Base-by-base conservation (phyloP, 2,329 filamentous ascomycete genomes). In the Beauveria sp. region DNA sequence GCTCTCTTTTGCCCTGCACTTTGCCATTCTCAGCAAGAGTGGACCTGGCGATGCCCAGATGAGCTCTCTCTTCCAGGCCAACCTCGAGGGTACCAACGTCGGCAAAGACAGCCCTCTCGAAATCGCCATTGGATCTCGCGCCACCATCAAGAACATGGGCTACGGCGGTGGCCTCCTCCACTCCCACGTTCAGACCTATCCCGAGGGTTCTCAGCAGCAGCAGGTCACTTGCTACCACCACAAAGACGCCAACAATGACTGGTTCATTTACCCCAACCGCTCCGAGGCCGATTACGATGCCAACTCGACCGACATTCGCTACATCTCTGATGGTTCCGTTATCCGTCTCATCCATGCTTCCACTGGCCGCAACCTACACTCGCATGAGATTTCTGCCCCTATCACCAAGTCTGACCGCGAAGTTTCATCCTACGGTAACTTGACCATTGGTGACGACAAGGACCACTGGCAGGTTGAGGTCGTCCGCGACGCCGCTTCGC, bases 151-250 rank as follows among this genome's bases (percentile, higher is more conserved):
- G 83, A 99, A 99, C 74, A 99, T 97, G 94, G 94, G 94, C 37
- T 99, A 99, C 69, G 94, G 94, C 63, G 94, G 94, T 71, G 94
- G 94, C 73, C 85, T 99, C 41, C 86, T 97, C 51, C 93, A 97
- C 77, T 97, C 92, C 47, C 94, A 97, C 80, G 85, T 97, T 64
- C 93, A 97, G 77, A 97, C 92, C 9, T 97, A 91, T 73, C 93
- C 93, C 0, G 92, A 97, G 71, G 94, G 93, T 37, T 97, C 94
- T 43, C 79, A 79, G 57, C 94, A 99, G 77, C 96, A 99, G 76
- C 94, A 99, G 74, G 88, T 99, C 64, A 99, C 94, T 64, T 99
- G 96, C 81, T 99, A 99, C 77, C 94, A 99, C 77, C 94, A 99
- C 82, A 99, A 99, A 75, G 94, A 99, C 80, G 84, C 93, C 73